Base-by-base conservation (phyloP, 2,329 filamentous ascomycete species). In the Exophiala phaeomuriformis region DNA sequence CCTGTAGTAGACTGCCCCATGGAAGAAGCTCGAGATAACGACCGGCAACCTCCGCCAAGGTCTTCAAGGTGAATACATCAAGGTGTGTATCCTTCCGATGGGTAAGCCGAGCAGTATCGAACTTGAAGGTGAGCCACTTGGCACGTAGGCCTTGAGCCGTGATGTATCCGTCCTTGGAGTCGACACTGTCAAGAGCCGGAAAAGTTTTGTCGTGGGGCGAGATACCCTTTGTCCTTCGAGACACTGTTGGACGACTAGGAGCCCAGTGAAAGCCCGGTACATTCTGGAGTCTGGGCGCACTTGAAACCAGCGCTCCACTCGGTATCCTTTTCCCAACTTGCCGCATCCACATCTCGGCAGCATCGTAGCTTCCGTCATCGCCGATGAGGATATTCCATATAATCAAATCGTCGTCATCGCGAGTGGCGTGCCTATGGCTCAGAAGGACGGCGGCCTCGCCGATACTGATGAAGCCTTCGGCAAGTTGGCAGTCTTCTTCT, bases 381-480 rank as follows among this genome's bases (percentile, higher is more conserved):
- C 56, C 57, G 45, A 49, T 50, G 5, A 63, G 51, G 3, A 62
- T 54, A 39, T 52, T 62, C 60, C 61, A 63, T 45, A 63, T 63
- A 42, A 63, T 40, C 19, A 50, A 43, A 27, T 60, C 55, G 39
- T 63, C 61, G 53, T 56, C 50, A 43, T 60, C 57, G 32, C 57
- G 58, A 37, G 59, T 60, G 29, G 59, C 57, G 35, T 63, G 61
- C 30, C 61, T 47, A 49, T 63, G 61, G 44, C 56, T 63, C 9
- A 63, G 45, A 28, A 63, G 56, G 39, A 53, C 55, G 7, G 57
- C 56, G 6, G 61, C 61, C 46, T 62, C 54, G 12, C 51, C 56
- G 7, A 57, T 51, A 35, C 46, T 51, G 40, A 58, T 37, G 41
- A 57, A 53, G n/a, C 56, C 53, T 12, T 57, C 8, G 8, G 46